Evolutionary conservation across 768 basidiomycete species (phyloP).

Genomic region (Termitomyces sp.): DNA sequence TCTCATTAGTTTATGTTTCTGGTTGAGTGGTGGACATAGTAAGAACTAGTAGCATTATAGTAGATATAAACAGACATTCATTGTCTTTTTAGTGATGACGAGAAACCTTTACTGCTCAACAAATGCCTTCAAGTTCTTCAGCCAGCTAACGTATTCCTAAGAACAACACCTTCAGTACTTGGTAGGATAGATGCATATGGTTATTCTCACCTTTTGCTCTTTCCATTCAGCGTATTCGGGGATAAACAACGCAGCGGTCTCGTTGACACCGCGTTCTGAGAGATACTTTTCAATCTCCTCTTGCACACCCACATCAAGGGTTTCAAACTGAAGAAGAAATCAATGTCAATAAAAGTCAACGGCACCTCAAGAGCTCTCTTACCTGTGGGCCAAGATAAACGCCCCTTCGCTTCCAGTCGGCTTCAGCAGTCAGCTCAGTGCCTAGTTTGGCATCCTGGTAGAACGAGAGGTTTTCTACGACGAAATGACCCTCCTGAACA

Average conservation of each 20-base stretch:
- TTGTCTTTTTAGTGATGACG: slow-evolving; percentile 4
- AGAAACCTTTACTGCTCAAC: slow-evolving; percentile 48
- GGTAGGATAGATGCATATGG: not conserved
- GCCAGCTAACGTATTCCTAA: slow-evolving; percentile 91
- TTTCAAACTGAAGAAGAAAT: slow-evolving; percentile 60
- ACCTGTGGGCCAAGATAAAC: slow-evolving; percentile 91
- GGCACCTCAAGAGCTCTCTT: slow-evolving; percentile 7
- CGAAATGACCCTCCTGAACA: slow-evolving; percentile 72
- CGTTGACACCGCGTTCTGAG: slow-evolving; percentile 85
- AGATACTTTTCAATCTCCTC: slow-evolving; percentile 90
- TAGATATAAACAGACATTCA: slow-evolving; percentile 5
- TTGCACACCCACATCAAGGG: slow-evolving; percentile 82
- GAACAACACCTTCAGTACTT: slow-evolving; percentile 4
- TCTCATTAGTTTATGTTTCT: slow-evolving; percentile 4
- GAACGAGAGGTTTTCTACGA: slow-evolving; percentile 87
- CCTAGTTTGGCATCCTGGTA: slow-evolving; percentile 71
- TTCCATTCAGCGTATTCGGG: slow-evolving; percentile 85
- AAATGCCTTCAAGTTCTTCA: slow-evolving; percentile 77
- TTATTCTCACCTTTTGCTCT: slow-evolving; percentile 77
- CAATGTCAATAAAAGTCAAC: not conserved
- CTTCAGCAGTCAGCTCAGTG: slow-evolving; percentile 76
- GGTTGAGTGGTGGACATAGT: slow-evolving; percentile 5
- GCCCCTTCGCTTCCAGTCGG: slow-evolving; percentile 90
- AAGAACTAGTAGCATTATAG: not conserved
- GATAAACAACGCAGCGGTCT: slow-evolving; percentile 77